These are phyloP conservation scores for Pistacia vera DNA, from an alignment of 345 rosid species.

Conservation along the genomic window DNA sequence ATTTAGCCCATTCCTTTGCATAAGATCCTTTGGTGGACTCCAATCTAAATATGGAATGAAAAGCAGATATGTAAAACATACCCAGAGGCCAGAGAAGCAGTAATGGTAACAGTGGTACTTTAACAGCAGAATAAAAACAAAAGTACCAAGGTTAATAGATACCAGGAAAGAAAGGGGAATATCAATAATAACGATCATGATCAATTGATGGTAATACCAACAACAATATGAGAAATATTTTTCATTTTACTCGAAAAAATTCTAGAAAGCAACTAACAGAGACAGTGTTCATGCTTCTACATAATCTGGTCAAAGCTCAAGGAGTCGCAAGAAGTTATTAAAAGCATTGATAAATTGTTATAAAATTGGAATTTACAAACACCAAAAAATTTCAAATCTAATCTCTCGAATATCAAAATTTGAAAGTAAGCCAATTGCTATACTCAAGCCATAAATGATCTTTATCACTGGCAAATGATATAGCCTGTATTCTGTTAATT, in stretches of 20 bases:
- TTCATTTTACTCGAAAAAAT: background rate
- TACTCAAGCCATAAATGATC: background rate
- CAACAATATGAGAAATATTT: no score
- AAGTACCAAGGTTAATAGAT: background rate
- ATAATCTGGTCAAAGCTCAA: background rate
- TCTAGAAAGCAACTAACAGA: background rate
- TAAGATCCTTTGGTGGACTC: slow-evolving; percentile 81
- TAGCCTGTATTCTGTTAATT: background rate
- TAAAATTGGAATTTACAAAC: slow-evolving; percentile 2
- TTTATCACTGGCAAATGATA: background rate
- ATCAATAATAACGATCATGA: no score
- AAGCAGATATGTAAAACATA: slow-evolving; percentile 14
- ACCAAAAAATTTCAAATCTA: background rate
- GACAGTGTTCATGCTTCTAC: background rate
- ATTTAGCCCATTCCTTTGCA: slow-evolving; percentile 73
- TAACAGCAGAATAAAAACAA: background rate
- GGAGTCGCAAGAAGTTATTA: no score
- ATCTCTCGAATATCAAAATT: background rate
- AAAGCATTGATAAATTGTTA: background rate
- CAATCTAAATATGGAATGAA: slow-evolving; percentile 43
- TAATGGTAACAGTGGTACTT: slow-evolving; percentile 1
- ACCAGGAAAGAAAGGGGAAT: background rate
- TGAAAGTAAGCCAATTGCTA: background rate
- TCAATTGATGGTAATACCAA: background rate
- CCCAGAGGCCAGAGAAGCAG: background rate